Conservation (phyloP, 768 basidiomycete genomes). For the Trametes coccinea region DNA sequence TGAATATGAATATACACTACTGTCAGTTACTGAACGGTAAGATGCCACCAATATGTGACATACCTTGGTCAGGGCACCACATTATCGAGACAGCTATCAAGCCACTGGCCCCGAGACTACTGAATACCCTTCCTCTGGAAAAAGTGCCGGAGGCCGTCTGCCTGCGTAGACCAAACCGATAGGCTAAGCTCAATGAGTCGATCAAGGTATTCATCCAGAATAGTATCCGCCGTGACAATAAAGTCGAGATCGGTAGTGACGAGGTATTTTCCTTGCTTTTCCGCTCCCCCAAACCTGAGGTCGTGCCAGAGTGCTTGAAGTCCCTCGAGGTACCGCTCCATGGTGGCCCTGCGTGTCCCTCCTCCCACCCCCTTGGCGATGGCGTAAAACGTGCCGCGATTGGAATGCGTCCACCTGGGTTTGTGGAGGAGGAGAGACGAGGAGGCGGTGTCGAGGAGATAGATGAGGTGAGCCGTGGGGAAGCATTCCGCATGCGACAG, state of each 20-base stretch:
- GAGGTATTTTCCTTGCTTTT: constrained; percentile 21
- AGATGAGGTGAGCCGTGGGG: constrained; percentile 33
- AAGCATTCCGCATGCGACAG: constrained; percentile 33
- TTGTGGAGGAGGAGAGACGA: constrained; percentile 30
- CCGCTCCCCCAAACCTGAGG: constrained; percentile 26
- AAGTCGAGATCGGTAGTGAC: constrained; percentile 33
- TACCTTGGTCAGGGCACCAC: too few relatives aligned
- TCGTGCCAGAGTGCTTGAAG: constrained; percentile 33
- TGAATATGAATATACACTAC: too few relatives aligned
- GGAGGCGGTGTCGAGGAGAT: constrained; percentile 33
- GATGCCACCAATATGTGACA: too few relatives aligned
- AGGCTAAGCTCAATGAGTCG: constrained; percentile 29
- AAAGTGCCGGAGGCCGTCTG: constrained; percentile 26
- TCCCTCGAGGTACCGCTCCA: constrained; percentile 13
- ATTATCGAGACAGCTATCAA: too few relatives aligned
- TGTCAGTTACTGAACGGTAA: too few relatives aligned
- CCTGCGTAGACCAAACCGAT: constrained; percentile 32
- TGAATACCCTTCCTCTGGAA: constrained; percentile 11
- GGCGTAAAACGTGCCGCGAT: constrained; percentile 35
- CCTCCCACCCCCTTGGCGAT: constrained; percentile 32
- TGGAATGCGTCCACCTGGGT: constrained; percentile 33
- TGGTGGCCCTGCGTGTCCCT: constrained; percentile 13
- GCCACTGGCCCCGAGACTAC: too few relatives aligned
- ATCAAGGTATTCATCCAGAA: constrained; percentile 25
- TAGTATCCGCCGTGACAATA: constrained; percentile 24